Base-by-base conservation (phyloP, 805 yeast genomes). In the Kodamaea laetipori region DNA sequence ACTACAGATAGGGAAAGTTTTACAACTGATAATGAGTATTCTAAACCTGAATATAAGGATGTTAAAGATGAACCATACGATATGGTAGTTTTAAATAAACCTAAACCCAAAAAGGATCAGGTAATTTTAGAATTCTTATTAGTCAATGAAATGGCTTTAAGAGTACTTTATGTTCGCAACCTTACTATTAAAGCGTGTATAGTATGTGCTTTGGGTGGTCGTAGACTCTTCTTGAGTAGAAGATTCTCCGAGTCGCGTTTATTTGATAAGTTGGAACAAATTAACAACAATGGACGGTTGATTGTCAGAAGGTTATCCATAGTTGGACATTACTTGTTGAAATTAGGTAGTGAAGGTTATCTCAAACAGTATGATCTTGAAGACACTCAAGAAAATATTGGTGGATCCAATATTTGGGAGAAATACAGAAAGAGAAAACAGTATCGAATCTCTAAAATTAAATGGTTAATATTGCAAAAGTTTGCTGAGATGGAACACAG, bases 141-240 rank as follows among this genome's bases (percentile, higher is more conserved):
- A 21, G 8, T 21, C 24, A 21, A 21, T 8, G 24, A 21, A 8
- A 6, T 21, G 6, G 24, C 24, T 6, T 8, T 21, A 6, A 6
- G 6, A 8, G 24, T 6, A 8, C 6, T 8, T 6, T 6, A 21
- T 21, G 31, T 13, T n/a, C 24, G 23, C 21, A 17, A 7, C 12
- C 18, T 16, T 9, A 19, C 19, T 9, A n/a, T 21, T 23, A 24
- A 13, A 13, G 19, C 23, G 10, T 12, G 27, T 11, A 35, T 35
- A 3, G 39, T 35, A 9, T 38, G 41, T 13, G 41, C 35, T 6
- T 17, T 18, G 11, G 41, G 41, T 17, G 41, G 41, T 4, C 27
- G 34, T 4, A 17, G 12, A 19, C n/a, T 12, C 16, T 38, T 15
- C 27, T 6, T 5, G 15, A 30, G 18, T 15, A 30, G 11, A 15